These are phyloP conservation scores for Paraphoma sp. DNA, from an alignment of 2,329 filamentous ascomycete species.

Conservation along the genomic window DNA sequence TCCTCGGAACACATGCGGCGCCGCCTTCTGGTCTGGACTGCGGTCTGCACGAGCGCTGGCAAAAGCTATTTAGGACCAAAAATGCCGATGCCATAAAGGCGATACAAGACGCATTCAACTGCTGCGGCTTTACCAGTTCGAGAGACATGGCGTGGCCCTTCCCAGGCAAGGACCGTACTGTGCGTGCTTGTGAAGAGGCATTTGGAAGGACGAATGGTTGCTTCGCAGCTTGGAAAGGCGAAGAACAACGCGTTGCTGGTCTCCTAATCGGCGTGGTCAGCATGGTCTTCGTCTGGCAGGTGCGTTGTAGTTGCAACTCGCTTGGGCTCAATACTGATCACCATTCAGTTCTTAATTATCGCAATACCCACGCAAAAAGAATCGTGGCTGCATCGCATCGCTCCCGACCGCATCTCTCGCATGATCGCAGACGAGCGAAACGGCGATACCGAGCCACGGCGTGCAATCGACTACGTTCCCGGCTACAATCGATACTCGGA, in stretches of 20 bases:
- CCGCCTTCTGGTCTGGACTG: conserved; percentile 56
- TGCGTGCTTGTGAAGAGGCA: conserved; percentile 53
- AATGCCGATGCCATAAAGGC: conserved; percentile 59
- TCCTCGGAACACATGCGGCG: conserved; percentile 52
- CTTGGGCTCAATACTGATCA: neutral
- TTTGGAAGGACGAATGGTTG: conserved; percentile 60
- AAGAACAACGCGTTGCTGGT: conserved; percentile 61
- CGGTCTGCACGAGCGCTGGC: conserved; percentile 64
- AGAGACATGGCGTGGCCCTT: conserved; percentile 71
- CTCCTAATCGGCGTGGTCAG: conserved; percentile 60
- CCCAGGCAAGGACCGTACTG: conserved; percentile 40
- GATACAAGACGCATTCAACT: conserved; percentile 71
- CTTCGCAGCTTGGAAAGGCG: conserved; percentile 61
- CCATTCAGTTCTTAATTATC: conserved; percentile 37
- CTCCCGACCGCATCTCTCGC: conserved; percentile 40
- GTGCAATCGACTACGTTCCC: conserved; percentile 41
- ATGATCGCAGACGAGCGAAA: conserved; percentile 39
- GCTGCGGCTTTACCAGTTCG: conserved; percentile 68
- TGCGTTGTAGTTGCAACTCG: conserved; percentile 7
- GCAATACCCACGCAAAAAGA: conserved; percentile 35
- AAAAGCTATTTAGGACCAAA: conserved; percentile 58
- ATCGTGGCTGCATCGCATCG: conserved; percentile 40
- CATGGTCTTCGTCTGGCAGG: conserved; percentile 44
- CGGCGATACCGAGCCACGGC: conserved; percentile 23
- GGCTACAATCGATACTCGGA: conserved; percentile 38